Evolutionary conservation across 202 grass and related monocot species (phyloP), one percentile per base, ranked within the genome.

Genomic region (Digitaria exilis): DNA sequence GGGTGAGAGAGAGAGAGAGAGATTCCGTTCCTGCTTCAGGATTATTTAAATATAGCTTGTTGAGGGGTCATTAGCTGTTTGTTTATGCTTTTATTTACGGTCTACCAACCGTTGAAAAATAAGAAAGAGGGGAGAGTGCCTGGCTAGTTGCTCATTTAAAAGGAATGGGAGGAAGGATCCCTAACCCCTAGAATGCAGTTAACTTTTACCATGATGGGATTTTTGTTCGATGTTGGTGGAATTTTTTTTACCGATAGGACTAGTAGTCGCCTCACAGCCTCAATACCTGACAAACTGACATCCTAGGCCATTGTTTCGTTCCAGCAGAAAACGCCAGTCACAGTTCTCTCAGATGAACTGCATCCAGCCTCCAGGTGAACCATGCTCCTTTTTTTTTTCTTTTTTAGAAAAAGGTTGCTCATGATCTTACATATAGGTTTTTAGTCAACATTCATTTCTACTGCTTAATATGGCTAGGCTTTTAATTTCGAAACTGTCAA

Each of bases 41-140:
- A 6, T 59, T 69, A 75, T 54, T 86, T 43, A 51, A 42, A 78
- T 50, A 11, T 79, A 79, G 76, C 56, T 61, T 73, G 73, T 80
- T 61, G 88, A 79, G 80, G 69, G 78, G 84, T 48, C 80, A 87
- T 87, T 84, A 65, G 80, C 52, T 61, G 59, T 69, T 70, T 87
- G 68, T 79, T 84, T 87, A 84, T 69, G 31, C 10, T 73, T 90
- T 79, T 63, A 83, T 78, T 75, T 75, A 59, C 68, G 69, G 75
- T 69, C 61, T 83, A 87, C 84, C 84, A 86, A 90, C 75, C 88
- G 80, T 87, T 84, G 88, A 90, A 90, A 86, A 90, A 55, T 17
- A 24, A 14, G 28, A 24, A 44, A 4, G 58, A 11, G 61, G 6
- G 29, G n/a, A n/a, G 42, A 7, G 58, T 44, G 60, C 4, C 65